Evolutionary conservation across 352 stramenopile genomes (phyloP).

Genomic region (Phytopythium sindhum): DNA sequence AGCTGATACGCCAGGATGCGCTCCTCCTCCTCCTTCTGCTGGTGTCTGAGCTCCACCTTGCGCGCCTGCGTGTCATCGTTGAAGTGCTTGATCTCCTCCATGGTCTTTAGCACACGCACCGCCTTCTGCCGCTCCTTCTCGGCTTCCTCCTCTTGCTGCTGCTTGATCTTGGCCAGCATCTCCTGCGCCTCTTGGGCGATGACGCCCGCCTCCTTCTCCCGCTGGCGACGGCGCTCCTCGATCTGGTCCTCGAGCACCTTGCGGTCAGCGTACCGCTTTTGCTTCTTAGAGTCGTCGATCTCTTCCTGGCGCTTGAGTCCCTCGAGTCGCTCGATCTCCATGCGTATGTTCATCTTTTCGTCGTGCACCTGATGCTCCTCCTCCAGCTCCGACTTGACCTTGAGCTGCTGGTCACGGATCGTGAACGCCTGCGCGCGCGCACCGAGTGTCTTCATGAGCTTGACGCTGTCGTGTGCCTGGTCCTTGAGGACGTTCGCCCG

Average conservation of each 20-base stretch:
- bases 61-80: conserved; percentile 51
- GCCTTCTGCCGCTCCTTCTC: conserved; percentile 69
- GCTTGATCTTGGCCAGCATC: conserved; percentile 86
- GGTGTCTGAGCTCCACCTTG: conserved; percentile 60
- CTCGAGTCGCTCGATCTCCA: conserved; percentile 93
- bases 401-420: conserved; percentile 92
- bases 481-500: conserved; percentile 60
- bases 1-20: conserved; percentile 62
- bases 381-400: conserved; percentile 59
- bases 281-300: conserved; percentile 86
- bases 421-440: conserved; percentile 91
- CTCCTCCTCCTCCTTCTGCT: conserved; percentile 81
- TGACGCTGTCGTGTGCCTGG: conserved; percentile 89
- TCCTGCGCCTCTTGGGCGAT: conserved; percentile 81
- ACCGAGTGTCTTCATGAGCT: conserved; percentile 92
- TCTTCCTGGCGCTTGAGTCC: conserved; percentile 89
- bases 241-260: conserved; percentile 91
- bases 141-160: conserved; percentile 62
- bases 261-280: conserved; percentile 74
- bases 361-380: conserved; percentile 89
- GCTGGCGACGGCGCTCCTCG: conserved; percentile 44
- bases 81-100: conserved; percentile 73
- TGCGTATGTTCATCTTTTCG: conserved; percentile 92
- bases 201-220: conserved; percentile 37
- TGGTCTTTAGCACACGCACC: conserved; percentile 45